Conservation (phyloP, 192 early-diverging fungal genomes). For the Haplosporangium gracile region DNA sequence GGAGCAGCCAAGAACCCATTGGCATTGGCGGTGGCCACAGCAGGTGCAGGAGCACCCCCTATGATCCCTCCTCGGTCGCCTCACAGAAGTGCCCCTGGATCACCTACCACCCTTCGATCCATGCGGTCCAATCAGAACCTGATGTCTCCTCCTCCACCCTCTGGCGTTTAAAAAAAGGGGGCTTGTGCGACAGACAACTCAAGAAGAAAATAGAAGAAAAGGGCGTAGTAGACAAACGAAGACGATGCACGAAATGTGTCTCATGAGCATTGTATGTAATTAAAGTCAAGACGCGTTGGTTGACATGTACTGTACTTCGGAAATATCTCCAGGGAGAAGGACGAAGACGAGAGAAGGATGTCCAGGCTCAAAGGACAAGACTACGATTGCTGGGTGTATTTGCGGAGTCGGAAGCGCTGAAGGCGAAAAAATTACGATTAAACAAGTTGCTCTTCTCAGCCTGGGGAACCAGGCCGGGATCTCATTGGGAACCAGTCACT, state of each 20-base stretch:
- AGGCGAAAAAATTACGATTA: background rate
- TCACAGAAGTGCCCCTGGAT: conserved; percentile 30
- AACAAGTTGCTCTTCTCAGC: background rate
- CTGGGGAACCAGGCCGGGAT: background rate
- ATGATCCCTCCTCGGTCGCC: conserved; percentile 37
- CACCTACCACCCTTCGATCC: conserved; percentile 29
- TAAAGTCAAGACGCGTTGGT: background rate
- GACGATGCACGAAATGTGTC: background rate
- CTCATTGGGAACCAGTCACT: background rate
- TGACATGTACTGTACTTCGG: background rate
- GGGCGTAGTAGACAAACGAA: background rate
- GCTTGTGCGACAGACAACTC: background rate
- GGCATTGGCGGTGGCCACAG: background rate
- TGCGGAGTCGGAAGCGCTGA: background rate
- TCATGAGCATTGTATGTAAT: background rate
- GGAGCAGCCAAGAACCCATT: conserved; percentile 4
- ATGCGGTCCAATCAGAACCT: conserved; percentile 14
- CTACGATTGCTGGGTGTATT: background rate
- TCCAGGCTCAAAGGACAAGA: background rate
- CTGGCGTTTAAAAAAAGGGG: background rate
- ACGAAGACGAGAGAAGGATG: background rate
- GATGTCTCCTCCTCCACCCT: background rate
- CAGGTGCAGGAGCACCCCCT: conserved; percentile 2
- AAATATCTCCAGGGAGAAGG: background rate
- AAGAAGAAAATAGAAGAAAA: too few species aligned